Percentiles rank a stretch among this genome's conserved stretches.
These are phyloP conservation scores for Trypanosoma lewisi DNA, from an alignment of 208 protist genomes.

Conservation along the genomic window DNA sequence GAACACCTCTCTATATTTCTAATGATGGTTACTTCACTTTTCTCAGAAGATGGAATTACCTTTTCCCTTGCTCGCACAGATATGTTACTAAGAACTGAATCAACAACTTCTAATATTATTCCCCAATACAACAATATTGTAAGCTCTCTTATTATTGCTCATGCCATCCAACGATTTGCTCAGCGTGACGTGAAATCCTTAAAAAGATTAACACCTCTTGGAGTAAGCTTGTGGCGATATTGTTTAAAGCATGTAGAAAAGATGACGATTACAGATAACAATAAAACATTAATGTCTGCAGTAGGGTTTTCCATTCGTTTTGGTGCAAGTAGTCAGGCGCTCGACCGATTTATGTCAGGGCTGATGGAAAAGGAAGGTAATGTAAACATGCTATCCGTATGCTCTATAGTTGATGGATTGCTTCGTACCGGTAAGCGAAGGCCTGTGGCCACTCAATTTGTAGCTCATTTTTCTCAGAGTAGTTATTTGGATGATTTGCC, in stretches of 20 bases:
- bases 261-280: neutral
- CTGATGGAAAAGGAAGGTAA: slow-evolving; percentile 17
- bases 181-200: slow-evolving; percentile 10
- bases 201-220: slow-evolving; percentile 19
- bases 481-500: slow-evolving; percentile 24
- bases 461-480: slow-evolving; percentile 25
- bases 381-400: slow-evolving; percentile 22
- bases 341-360: slow-evolving; percentile 28
- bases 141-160: slow-evolving; percentile 17
- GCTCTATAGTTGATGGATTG: slow-evolving; percentile 22
- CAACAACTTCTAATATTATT: slow-evolving; percentile 1
- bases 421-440: slow-evolving; percentile 22
- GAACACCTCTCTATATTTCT: slow-evolving; percentile 16
- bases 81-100: slow-evolving; percentile 5
- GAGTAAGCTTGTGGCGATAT: slow-evolving; percentile 26
- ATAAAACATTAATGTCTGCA: slow-evolving; percentile 11
- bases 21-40: slow-evolving; percentile 7
- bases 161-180: slow-evolving; percentile 21
- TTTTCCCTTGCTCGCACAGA: slow-evolving; percentile 15
- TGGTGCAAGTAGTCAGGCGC: slow-evolving; percentile 29
- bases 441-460: slow-evolving; percentile 27
- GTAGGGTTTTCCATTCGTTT: slow-evolving; percentile 31
- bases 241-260: slow-evolving; percentile 30
- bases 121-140: slow-evolving; percentile 17
- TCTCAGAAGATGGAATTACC: slow-evolving; percentile 26